Evolutionary conservation across 2,329 filamentous ascomycete species (phyloP).

Genomic region (Phoma herbarum): DNA sequence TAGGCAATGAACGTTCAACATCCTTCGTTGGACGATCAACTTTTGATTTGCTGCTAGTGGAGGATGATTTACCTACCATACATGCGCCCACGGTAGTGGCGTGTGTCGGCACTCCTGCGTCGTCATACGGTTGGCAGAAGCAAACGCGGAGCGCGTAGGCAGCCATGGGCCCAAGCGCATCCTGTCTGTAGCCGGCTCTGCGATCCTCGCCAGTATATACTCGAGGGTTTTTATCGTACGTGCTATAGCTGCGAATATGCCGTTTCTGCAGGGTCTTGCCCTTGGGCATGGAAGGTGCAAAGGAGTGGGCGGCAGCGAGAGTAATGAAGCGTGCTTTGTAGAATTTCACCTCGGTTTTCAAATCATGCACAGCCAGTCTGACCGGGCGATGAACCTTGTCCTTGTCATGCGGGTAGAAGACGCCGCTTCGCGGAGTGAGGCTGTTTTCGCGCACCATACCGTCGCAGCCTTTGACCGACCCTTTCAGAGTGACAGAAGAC

Average conservation of each 20-base stretch:
- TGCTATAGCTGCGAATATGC: conserved; percentile 2
- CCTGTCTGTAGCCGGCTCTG: neutral
- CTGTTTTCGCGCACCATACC: conserved; percentile 36
- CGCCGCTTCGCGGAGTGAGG: conserved; percentile 28
- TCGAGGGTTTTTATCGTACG: conserved; percentile 8
- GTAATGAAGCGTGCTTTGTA: conserved; percentile 26
- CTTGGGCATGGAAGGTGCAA: conserved; percentile 18
- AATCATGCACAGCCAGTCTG: conserved; percentile 14
- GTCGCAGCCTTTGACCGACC: conserved; percentile 40
- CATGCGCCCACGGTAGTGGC: conserved; percentile 8
- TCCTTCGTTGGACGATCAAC: conserved; percentile 4
- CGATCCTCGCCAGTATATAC: neutral
- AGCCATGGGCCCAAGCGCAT: conserved; percentile 11
- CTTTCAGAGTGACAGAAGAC: conserved; percentile 19
- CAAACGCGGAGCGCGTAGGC: conserved; percentile 43
- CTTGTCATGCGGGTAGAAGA: conserved; percentile 9
- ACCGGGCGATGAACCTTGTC: conserved; percentile 11
- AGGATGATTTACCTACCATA: neutral
- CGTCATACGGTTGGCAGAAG: conserved; percentile 50
- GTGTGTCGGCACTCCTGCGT: conserved; percentile 24
- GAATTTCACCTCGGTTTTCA: conserved; percentile 26
- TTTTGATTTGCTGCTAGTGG: neutral
- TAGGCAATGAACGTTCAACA: conserved; percentile 11
- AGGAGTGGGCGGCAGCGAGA: conserved; percentile 21
- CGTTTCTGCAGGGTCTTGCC: conserved; percentile 27